Percentiles rank a stretch among this genome's conserved stretches.
Evolutionary conservation across 164 flowering plant species (phyloP).

Genomic region (Magnolia kwangsiensis): DNA sequence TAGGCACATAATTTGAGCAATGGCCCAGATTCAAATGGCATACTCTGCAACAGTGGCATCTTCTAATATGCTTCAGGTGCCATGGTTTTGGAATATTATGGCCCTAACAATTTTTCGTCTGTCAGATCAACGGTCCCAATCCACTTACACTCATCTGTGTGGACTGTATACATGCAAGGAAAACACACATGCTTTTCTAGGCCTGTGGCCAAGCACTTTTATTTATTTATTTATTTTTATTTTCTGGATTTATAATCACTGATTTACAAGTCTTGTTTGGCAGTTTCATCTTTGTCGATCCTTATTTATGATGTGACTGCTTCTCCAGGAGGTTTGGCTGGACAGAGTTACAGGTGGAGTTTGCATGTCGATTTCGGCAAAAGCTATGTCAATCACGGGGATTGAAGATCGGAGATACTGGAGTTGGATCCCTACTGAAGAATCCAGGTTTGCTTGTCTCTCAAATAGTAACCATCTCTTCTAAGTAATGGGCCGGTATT

Average conservation of each 20-base stretch:
- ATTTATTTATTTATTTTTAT: background rate
- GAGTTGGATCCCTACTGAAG: slow-evolving; percentile 92
- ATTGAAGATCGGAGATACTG: slow-evolving; percentile 97
- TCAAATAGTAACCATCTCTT: background rate
- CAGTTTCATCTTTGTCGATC: background rate
- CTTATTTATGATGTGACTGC: background rate
- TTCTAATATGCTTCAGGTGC: no score
- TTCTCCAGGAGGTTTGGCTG: slow-evolving; percentile 81
- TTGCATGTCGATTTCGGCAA: slow-evolving; percentile 81
- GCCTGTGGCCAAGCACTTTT: background rate
- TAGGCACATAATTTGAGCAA: no score
- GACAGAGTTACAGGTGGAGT: slow-evolving; percentile 77
- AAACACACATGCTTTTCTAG: background rate
- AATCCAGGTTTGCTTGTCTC: slow-evolving; percentile 60
- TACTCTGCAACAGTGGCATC: no score
- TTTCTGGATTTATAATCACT: background rate
- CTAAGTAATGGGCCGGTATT: background rate
- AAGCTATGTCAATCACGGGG: slow-evolving; percentile 79
- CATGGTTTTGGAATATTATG: no score
- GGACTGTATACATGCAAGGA: background rate
- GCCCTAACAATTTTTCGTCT: no score
- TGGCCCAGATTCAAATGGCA: no score
- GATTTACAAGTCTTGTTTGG: background rate
- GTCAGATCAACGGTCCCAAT: no score
- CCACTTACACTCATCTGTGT: background rate